Evolutionary conservation across 805 yeast species (phyloP).

Genomic region (Candida maris): DNA sequence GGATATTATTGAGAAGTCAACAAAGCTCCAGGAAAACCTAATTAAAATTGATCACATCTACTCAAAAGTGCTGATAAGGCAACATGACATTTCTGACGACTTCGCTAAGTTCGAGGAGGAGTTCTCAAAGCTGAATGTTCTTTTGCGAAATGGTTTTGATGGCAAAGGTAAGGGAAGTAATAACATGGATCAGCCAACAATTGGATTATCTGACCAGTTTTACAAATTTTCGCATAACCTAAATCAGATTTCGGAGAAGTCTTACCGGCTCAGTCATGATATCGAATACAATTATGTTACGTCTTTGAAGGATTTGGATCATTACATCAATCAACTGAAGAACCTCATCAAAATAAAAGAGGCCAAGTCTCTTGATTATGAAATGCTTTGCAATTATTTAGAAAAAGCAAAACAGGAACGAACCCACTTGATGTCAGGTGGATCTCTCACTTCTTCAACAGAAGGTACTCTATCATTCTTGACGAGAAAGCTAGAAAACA

Average conservation of each 20-base stretch:
- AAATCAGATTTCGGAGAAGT: conserved; percentile 30
- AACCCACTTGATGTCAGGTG: conserved; percentile 31
- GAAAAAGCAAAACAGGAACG: conserved; percentile 68
- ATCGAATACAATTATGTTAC: conserved; percentile 80
- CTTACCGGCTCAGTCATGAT: conserved; percentile 34
- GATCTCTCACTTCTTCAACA: conserved; percentile 32
- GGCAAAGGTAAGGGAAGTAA: conserved; percentile 25
- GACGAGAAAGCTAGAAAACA: conserved; percentile 47
- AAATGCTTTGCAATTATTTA: conserved; percentile 77
- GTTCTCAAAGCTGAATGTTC: conserved; percentile 55
- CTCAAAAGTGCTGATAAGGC: conserved; percentile 64
- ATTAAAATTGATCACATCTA: conserved; percentile 75
- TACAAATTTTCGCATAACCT: conserved; percentile 39
- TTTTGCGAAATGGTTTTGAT: conserved; percentile 31
- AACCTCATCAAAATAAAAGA: conserved; percentile 79
- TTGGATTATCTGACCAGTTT: conserved; percentile 27
- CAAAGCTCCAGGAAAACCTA: conserved; percentile 81
- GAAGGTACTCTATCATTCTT: conserved; percentile 34
- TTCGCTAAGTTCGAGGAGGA: conserved; percentile 68
- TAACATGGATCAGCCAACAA: conserved; percentile 17
- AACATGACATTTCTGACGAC: conserved; percentile 70
- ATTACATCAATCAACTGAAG: conserved; percentile 64
- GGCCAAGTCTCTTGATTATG: conserved; percentile 87
- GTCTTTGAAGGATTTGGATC: conserved; percentile 81
- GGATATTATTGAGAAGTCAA: conserved; percentile 77